Evolutionary conservation across 225 moss, liverwort and hornwort species (phyloP).

Genomic region (Physcomitrium patens): DNA sequence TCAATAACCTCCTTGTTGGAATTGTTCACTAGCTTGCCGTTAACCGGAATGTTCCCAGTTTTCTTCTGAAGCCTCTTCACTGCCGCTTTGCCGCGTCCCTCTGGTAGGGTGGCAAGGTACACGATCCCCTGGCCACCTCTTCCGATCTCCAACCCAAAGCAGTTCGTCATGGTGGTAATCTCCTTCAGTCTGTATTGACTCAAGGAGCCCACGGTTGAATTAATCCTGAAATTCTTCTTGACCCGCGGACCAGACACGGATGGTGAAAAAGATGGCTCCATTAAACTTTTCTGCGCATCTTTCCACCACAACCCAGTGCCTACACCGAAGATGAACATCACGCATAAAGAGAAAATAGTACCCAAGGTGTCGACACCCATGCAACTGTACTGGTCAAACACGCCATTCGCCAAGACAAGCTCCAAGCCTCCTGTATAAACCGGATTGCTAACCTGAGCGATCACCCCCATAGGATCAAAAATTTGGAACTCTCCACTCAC

Average conservation of each 20-base stretch:
- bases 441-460: not conserved
- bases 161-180: constrained; percentile 56
- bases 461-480: not conserved
- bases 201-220: constrained; percentile 36
- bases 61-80: constrained; percentile 56
- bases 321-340: constrained; percentile 49
- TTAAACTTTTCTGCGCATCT: not conserved
- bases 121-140: constrained; percentile 58
- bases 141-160: constrained; percentile 52
- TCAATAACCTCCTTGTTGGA: constrained; percentile 39
- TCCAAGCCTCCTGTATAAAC: not conserved
- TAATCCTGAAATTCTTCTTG: constrained; percentile 14
- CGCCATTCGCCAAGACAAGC: not conserved
- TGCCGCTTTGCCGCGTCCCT: constrained; percentile 40
- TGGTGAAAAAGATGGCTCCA: not conserved
- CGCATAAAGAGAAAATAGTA: constrained; percentile 41
- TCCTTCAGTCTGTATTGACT: constrained; percentile 49
- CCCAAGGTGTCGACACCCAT: constrained; percentile 34
- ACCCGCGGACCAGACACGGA: not conserved
- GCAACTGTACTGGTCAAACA: constrained; percentile 17
- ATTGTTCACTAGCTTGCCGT: constrained; percentile 20
- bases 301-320: constrained; percentile 48
- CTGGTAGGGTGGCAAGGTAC: constrained; percentile 44
- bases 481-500: constrained; percentile 11
- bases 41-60: not conserved